Percentiles rank a stretch among this genome's conserved stretches.
These are phyloP conservation scores for Hebeloma cylindrosporum DNA, from an alignment of 768 basidiomycete genomes.

Conservation along the genomic window DNA sequence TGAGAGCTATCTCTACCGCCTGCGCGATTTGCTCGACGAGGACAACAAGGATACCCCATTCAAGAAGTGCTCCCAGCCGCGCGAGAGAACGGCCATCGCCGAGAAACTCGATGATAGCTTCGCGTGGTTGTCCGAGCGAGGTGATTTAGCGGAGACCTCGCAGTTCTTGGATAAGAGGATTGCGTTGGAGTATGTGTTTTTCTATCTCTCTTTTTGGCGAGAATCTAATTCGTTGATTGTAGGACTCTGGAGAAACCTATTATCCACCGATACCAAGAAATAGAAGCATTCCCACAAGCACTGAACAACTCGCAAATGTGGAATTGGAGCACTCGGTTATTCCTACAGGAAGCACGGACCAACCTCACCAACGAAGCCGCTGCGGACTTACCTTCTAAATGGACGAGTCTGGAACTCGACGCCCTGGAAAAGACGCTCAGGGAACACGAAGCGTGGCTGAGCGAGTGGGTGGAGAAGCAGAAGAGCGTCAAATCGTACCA, in stretches of 20 bases:
- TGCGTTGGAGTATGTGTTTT: slow-evolving; percentile 73
- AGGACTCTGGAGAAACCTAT: slow-evolving; percentile 81
- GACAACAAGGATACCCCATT: slow-evolving; percentile 70
- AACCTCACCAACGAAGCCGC: slow-evolving; percentile 71
- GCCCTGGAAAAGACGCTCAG: slow-evolving; percentile 71
- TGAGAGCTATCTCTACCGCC: slow-evolving; percentile 90
- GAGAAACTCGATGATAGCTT: slow-evolving; percentile 73
- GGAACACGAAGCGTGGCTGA: slow-evolving; percentile 84
- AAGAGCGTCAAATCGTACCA: slow-evolving; percentile 69
- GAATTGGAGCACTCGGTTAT: slow-evolving; percentile 87
- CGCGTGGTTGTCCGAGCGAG: slow-evolving; percentile 81
- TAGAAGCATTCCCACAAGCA: slow-evolving; percentile 78
- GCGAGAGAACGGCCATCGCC: slow-evolving; percentile 67
- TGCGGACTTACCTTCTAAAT: slow-evolving; percentile 68
- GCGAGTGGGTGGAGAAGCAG: slow-evolving; percentile 80
- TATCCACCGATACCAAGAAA: slow-evolving; percentile 86
- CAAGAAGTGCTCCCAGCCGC: slow-evolving; percentile 75
- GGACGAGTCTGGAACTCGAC: slow-evolving; percentile 85
- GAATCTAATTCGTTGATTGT: slow-evolving; percentile 1
- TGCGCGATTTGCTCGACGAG: slow-evolving; percentile 79
- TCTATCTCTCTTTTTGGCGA: neutral
- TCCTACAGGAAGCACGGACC: slow-evolving; percentile 74
- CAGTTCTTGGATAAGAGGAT: slow-evolving; percentile 75
- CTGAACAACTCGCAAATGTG: slow-evolving; percentile 83
- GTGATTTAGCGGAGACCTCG: slow-evolving; percentile 77